Evolutionary conservation across 2,329 filamentous ascomycete genomes (phyloP).

Genomic region (Fusarium secorum): DNA sequence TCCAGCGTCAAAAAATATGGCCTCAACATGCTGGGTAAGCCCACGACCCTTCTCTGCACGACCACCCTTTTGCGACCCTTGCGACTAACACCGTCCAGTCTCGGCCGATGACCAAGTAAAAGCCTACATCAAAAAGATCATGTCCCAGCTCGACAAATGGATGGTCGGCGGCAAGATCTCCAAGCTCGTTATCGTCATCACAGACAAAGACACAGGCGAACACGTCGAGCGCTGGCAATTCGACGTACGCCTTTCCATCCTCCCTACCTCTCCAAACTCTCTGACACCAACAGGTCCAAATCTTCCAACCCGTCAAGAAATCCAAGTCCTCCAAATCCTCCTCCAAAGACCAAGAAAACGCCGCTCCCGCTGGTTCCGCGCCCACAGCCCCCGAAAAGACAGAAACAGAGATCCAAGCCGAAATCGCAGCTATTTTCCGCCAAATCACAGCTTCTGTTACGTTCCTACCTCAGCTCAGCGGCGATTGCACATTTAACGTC

Average conservation of each 20-base stretch:
- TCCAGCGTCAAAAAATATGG: slow-evolving; percentile 93
- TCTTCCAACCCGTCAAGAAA: slow-evolving; percentile 44
- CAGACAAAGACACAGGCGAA: slow-evolving; percentile 95
- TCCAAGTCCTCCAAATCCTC: slow-evolving; percentile 56
- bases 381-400: slow-evolving; percentile 73
- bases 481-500: slow-evolving; percentile 98
- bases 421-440: slow-evolving; percentile 96
- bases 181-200: slow-evolving; percentile 95
- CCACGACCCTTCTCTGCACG: accelerated
- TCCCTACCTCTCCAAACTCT: neutral
- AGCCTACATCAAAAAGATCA: slow-evolving; percentile 99
- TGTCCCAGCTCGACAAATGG: slow-evolving; percentile 97
- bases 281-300: slow-evolving; percentile 27
- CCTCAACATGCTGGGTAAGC: slow-evolving; percentile 87
- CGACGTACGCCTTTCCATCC: slow-evolving; percentile 65
- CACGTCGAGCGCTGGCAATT: slow-evolving; percentile 99
- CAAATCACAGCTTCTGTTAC: slow-evolving; percentile 98
- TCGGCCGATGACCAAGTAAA: slow-evolving; percentile 98
- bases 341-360: slow-evolving; percentile 75
- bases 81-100: slow-evolving; percentile 58
- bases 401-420: slow-evolving; percentile 90
- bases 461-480: slow-evolving; percentile 86
- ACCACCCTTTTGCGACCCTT: neutral
- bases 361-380: slow-evolving; percentile 49
- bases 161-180: slow-evolving; percentile 97